phyloP scores from a whole-genome alignment of 345 rosid genomes.

The Gossypium ekmanianum region DNA sequence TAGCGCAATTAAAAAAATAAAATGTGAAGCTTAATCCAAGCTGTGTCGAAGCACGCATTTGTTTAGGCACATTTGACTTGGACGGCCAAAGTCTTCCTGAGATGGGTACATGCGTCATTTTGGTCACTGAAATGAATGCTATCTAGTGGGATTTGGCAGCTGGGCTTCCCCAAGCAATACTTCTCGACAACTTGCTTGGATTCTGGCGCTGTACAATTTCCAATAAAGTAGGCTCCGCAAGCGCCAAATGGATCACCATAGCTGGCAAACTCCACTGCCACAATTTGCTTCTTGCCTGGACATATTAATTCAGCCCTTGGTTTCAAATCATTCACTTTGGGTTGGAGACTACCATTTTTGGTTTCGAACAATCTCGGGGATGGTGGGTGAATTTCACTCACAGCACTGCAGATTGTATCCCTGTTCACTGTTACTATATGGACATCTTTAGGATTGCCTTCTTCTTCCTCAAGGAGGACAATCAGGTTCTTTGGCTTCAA shows the following conservation, averaged over 20 bases:
- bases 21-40: too few relatives aligned
- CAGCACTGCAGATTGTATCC: slow-evolving; percentile 66
- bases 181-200: slow-evolving; percentile 58
- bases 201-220: slow-evolving; percentile 48
- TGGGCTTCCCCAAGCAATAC: slow-evolving; percentile 58
- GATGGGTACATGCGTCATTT: slow-evolving; percentile 38
- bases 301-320: slow-evolving; percentile 55
- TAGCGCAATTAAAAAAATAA: too few relatives aligned
- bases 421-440: slow-evolving; percentile 52
- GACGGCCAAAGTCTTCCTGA: slow-evolving; percentile 55
- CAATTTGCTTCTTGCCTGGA: slow-evolving; percentile 39
- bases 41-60: too few relatives aligned
- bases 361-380: slow-evolving; percentile 49
- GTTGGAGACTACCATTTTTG: slow-evolving; percentile 30
- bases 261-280: slow-evolving; percentile 70
- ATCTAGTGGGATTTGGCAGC: slow-evolving; percentile 51
- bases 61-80: slow-evolving; percentile 54
- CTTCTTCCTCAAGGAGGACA: slow-evolving; percentile 71
- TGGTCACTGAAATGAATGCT: slow-evolving; percentile 34
- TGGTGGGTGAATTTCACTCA: slow-evolving; percentile 55
- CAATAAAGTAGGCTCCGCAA: slow-evolving; percentile 54
- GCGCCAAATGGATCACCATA: slow-evolving; percentile 67
- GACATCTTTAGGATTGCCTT: slow-evolving; percentile 43
- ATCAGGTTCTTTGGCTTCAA: slow-evolving; percentile 63
- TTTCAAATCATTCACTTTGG: slow-evolving; percentile 33